A percentile compares a stretch with the other conserved stretches of the same genome.
Conservation (phyloP, 23 red algal genomes). For the Cyanidium caldarium region DNA sequence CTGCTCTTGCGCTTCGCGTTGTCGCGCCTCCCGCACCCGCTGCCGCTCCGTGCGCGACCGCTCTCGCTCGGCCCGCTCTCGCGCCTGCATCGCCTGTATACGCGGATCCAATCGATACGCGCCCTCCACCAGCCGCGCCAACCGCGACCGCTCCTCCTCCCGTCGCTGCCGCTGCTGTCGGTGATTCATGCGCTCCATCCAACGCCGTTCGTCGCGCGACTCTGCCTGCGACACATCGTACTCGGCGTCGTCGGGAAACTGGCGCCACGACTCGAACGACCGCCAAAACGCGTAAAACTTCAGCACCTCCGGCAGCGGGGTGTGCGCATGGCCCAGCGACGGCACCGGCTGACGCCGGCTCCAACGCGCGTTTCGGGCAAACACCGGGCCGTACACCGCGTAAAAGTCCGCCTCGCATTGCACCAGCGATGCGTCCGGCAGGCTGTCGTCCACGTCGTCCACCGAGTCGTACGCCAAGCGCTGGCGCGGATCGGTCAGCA, state of each 20-base stretch:
- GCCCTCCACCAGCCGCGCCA: background rate
- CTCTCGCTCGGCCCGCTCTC: too few species aligned
- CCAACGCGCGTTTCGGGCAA: background rate
- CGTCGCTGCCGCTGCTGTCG: background rate
- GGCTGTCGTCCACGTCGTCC: background rate
- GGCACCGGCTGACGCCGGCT: background rate
- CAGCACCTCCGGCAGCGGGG: background rate
- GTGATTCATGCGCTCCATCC: background rate
- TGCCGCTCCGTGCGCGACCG: too few species aligned
- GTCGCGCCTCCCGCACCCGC: too few species aligned
- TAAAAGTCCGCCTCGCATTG: background rate
- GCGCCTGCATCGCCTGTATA: background rate
- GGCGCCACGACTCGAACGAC: background rate
- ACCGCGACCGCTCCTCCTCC: background rate
- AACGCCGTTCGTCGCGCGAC: background rate
- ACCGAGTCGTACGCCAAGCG: background rate
- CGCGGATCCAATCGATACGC: slow-evolving; percentile 1
- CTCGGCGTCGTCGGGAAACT: background rate
- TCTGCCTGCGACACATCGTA: background rate
- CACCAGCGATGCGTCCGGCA: background rate
- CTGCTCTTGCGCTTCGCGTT: too few species aligned
- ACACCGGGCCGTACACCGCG: background rate
- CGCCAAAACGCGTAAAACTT: slow-evolving; percentile 1
- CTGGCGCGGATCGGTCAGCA: background rate
- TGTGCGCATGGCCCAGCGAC: background rate